These are phyloP conservation scores for Aspergillus sp. DNA, from an alignment of 2,329 filamentous ascomycete species.

Conservation along the genomic window DNA sequence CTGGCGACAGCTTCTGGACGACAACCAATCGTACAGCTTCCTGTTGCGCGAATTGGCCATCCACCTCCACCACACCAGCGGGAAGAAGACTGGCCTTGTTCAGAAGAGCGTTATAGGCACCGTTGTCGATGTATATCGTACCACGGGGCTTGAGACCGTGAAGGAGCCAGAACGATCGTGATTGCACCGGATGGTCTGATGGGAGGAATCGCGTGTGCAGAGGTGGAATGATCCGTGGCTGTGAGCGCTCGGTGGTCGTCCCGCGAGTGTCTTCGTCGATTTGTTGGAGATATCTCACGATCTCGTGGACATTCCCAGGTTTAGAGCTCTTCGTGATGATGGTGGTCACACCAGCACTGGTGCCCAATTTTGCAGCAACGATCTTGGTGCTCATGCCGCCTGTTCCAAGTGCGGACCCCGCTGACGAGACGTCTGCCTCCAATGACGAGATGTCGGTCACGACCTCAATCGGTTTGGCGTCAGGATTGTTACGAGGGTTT, in stretches of 20 bases:
- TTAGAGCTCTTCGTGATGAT: conserved; percentile 93
- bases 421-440: conserved; percentile 84
- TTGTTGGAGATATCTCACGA: conserved; percentile 76
- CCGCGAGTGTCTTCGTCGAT: conserved; percentile 42
- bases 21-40: conserved; percentile 87
- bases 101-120: conserved; percentile 74
- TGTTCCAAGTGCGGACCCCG: conserved; percentile 84
- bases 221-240: conserved; percentile 46
- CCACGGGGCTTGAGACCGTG: conserved; percentile 89
- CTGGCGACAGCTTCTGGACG: conserved; percentile 58
- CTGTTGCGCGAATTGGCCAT: conserved; percentile 84
- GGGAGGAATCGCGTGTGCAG: conserved; percentile 92
- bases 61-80: conserved; percentile 84
- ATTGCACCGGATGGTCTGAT: conserved; percentile 77
- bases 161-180: conserved; percentile 95
- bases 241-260: conserved; percentile 12
- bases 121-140: conserved; percentile 88
- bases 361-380: conserved; percentile 84
- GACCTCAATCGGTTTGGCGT: conserved; percentile 86
- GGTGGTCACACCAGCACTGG: conserved; percentile 90
- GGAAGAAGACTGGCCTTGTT: conserved; percentile 86
- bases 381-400: conserved; percentile 99
- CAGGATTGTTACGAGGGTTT: conserved; percentile 80
- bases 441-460: conserved; percentile 83
- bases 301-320: conserved; percentile 84